Evolutionary conservation across 108 stramenopile species (phyloP), one percentile per base, ranked within the genome.

Genomic region (Cafeteria roenbergensis): DNA sequence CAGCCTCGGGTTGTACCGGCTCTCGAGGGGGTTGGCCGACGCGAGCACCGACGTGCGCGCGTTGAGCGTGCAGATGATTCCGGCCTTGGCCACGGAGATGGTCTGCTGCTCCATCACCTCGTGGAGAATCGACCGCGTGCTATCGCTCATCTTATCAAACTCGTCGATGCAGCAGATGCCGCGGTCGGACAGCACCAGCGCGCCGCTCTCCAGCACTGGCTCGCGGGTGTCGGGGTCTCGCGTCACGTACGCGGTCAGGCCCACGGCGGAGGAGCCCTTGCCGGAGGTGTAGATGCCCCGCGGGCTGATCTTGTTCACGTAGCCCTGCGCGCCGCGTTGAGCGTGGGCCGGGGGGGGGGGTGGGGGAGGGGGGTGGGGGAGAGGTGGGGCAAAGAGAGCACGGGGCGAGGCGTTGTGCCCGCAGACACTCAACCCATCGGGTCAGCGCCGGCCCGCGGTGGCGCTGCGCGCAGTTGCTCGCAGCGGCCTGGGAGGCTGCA

Each of bases 51-150:
- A 90, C 28, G 95, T 93, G 27, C 97, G 82, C 6, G 97, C 93
- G 78, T 94, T 91, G 28, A 99, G 82, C 20, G 93, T 92, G 36
- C 91, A 89, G 69, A 99, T 90, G 73, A 99, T 96, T 1, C 97
- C 97, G 31, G 97, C 95, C 74, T 97, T 96, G 31, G 97, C 95
- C 35, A 99, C 88, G 28, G 85, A 87, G 1, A 99, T 92, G 21
- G 94, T 99, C 75, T 99, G 97, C 72, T 99, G 97, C 79, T 99
- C 97, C 94, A 99, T 95, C 27, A 93, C 95, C 79, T 99, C 97
- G 81, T 99, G 97, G 1, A 99, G 87, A 65, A 99, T 88, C 12
- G 93, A 89, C 48, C 97, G 85, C 0, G 95, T 96, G 25, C 89
- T 81, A 56, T 90, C 97, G 30, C 84, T 83, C 97, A 99, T 99